Evolutionary conservation across 1,284 basidiomycete genomes (phyloP).

Genomic region (Thelephora terrestris): DNA sequence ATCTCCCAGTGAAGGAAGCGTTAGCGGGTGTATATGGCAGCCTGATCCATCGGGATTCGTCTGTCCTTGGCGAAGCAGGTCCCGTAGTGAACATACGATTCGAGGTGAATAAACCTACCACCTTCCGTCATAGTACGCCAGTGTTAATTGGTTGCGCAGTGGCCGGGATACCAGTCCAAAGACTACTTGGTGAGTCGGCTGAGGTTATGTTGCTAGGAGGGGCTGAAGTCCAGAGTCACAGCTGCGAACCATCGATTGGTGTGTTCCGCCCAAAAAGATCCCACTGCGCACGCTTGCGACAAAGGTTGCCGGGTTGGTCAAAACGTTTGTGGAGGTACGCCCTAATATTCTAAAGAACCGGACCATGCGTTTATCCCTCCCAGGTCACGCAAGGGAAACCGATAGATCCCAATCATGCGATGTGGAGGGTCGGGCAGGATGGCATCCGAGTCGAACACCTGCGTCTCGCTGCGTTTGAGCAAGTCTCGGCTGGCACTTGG

Average conservation of each 20-base stretch:
- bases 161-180: background rate
- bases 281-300: background rate
- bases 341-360: no score
- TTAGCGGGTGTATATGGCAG: background rate
- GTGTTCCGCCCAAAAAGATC: background rate
- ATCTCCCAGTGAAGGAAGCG: background rate
- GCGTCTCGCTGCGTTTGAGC: background rate
- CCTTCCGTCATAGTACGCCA: no score
- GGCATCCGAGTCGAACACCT: background rate
- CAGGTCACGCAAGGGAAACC: background rate
- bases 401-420: background rate
- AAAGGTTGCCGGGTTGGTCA: background rate
- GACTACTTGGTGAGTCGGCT: background rate
- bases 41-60: background rate
- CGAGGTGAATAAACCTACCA: no score
- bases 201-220: no score
- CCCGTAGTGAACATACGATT: no score
- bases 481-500: background rate
- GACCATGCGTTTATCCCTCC: no score
- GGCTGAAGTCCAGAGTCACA: background rate
- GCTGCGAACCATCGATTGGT: background rate
- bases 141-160: background rate
- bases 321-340: background rate
- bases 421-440: background rate
- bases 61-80: no score